These are phyloP conservation scores for Pontederia crassipes DNA, from an alignment of 176 grass and related monocot genomes.

Conservation along the genomic window DNA sequence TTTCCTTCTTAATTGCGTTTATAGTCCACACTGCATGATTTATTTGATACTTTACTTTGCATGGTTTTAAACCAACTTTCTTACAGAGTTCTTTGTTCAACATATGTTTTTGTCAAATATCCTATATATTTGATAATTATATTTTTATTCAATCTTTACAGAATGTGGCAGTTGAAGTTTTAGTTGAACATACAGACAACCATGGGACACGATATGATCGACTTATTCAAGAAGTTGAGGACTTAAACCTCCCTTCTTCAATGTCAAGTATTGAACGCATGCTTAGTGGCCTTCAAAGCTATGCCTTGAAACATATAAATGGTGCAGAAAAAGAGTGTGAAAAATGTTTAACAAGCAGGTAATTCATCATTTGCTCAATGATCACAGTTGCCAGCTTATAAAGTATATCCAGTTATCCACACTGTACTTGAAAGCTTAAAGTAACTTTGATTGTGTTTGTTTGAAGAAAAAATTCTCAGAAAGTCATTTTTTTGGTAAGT, in stretches of 20 bases:
- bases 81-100: conserved; percentile 13
- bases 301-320: conserved; percentile 47
- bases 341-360: conserved; percentile 38
- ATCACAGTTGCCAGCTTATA: not conserved
- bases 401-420: not conserved
- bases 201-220: conserved; percentile 28
- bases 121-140: conserved; percentile 7
- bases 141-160: conserved; percentile 26
- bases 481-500: too few species aligned
- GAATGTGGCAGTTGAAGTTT: conserved; percentile 49
- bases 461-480: too few species aligned
- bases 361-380: conserved; percentile 8
- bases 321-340: conserved; percentile 33
- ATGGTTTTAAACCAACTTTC: conserved; percentile 7
- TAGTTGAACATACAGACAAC: conserved; percentile 28
- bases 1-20: too few species aligned
- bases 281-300: conserved; percentile 46
- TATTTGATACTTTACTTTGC: not conserved
- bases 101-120: not conserved
- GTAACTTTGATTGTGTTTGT: too few species aligned
- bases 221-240: conserved; percentile 35
- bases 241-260: conserved; percentile 27
- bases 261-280: conserved; percentile 33
- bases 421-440: not conserved
- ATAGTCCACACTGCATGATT: too few species aligned